A percentile compares a stretch with the other conserved stretches of the same genome.
These are phyloP conservation scores for Cutaneotrichosporon sp. DNA, from an alignment of 1,284 basidiomycete genomes.

Conservation along the genomic window DNA sequence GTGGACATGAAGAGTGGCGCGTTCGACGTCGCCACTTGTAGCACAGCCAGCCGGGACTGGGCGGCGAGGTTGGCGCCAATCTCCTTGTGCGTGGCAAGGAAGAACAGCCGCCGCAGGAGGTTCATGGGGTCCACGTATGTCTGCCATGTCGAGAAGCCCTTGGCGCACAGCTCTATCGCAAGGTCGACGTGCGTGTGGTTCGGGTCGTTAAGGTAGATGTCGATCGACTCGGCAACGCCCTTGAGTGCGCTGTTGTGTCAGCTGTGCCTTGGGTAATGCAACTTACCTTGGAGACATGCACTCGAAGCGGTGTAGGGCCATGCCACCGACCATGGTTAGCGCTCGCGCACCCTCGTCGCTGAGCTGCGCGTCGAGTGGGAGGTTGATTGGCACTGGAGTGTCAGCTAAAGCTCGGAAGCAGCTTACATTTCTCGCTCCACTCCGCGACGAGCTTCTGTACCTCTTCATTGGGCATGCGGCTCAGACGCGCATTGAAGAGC, in stretches of 20 bases:
- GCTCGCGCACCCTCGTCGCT: constrained; percentile 59
- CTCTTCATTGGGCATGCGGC: constrained; percentile 62
- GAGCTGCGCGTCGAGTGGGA: constrained; percentile 56
- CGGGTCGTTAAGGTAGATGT: constrained; percentile 68
- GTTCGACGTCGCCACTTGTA: constrained; percentile 77
- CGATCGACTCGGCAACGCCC: constrained; percentile 76
- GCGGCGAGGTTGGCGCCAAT: constrained; percentile 32
- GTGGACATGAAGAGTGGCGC: constrained; percentile 94
- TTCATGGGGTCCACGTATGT: constrained; percentile 88
- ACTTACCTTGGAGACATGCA: constrained; percentile 65
- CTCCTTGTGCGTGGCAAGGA: constrained; percentile 75
- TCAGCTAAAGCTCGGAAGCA: neutral
- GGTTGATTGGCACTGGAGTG: constrained; percentile 64
- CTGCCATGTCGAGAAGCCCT: constrained; percentile 90
- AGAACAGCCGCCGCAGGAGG: constrained; percentile 78
- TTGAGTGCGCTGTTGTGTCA: constrained; percentile 1
- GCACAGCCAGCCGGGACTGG: constrained; percentile 68
- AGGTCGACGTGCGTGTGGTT: constrained; percentile 60
- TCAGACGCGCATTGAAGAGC: constrained; percentile 68
- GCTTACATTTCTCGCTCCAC: constrained; percentile 26
- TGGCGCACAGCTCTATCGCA: constrained; percentile 82
- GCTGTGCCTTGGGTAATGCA: neutral
- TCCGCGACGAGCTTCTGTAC: constrained; percentile 55
- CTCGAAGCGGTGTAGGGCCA: constrained; percentile 75
- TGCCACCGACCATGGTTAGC: constrained; percentile 66